Conservation (phyloP, 257 asterid genomes). For the Ilex asprella region DNA sequence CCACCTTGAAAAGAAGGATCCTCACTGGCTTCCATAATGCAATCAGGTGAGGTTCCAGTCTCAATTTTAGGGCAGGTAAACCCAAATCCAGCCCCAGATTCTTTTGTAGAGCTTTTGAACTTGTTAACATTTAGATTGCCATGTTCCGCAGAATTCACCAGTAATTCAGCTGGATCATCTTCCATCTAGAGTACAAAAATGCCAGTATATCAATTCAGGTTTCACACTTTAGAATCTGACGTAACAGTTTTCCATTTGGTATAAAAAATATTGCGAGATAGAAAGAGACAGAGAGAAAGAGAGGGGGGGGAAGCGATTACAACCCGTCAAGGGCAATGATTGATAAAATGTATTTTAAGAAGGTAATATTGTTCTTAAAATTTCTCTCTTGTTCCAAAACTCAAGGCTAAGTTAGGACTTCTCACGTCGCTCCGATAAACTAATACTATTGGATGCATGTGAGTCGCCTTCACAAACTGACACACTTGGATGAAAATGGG, state of each 20-base stretch:
- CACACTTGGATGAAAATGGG: no score
- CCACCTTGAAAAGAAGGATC: constrained; percentile 27
- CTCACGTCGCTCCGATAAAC: no score
- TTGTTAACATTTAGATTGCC: constrained; percentile 22
- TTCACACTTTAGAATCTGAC: constrained; percentile 17
- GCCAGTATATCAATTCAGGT: constrained; percentile 11
- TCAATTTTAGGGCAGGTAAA: constrained; percentile 28
- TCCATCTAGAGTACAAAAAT: constrained; percentile 50
- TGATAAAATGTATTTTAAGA: no score
- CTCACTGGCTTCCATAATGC: constrained; percentile 22
- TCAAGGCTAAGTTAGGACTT: no score
- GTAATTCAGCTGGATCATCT: constrained; percentile 67
- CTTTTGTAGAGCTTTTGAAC: constrained; percentile 32
- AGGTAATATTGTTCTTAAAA: no score
- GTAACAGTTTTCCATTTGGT: constrained; percentile 5
- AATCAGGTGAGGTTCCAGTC: constrained; percentile 36
- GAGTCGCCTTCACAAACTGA: no score
- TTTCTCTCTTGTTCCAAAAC: no score
- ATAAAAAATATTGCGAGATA: not conserved
- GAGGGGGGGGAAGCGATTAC: no score
- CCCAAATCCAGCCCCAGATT: constrained; percentile 31
- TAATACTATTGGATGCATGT: no score
- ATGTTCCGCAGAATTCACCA: constrained; percentile 44
- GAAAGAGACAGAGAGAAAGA: no score
- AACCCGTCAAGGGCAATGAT: no score